Evolutionary conservation across 2,329 filamentous ascomycete genomes (phyloP).

Genomic region (Aspergillus ibericus): DNA sequence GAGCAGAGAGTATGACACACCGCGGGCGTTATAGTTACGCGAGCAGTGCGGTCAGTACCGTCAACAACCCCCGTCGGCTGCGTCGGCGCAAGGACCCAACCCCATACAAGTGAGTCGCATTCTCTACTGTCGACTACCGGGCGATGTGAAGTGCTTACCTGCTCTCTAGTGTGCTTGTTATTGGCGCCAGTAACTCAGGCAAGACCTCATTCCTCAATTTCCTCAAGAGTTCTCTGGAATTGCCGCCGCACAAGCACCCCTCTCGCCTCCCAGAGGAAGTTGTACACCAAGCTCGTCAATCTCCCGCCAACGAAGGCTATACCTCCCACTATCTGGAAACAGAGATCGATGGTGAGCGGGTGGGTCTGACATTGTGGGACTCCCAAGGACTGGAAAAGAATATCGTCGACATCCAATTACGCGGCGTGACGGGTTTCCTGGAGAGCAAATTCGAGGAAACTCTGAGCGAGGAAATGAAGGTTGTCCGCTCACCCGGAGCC

Average conservation of each 20-base stretch:
- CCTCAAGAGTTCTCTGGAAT: constrained; percentile 78
- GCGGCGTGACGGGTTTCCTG: constrained; percentile 86
- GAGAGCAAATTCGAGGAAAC: constrained; percentile 99
- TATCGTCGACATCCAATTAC: constrained; percentile 88
- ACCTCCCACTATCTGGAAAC: constrained; percentile 89
- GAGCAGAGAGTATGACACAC: constrained; percentile 93
- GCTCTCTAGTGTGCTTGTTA: constrained; percentile 72
- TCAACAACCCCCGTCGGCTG: constrained; percentile 89
- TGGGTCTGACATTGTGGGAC: constrained; percentile 95
- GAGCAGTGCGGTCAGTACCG: constrained; percentile 82
- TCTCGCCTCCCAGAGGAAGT: constrained; percentile 59
- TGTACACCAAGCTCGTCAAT: constrained; percentile 52
- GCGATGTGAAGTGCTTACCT: constrained; percentile 3
- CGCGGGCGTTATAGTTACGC: constrained; percentile 96
- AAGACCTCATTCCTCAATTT: constrained; percentile 98
- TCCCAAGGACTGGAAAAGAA: constrained; percentile 94
- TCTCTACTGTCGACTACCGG: background rate
- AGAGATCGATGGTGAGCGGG: constrained; percentile 86
- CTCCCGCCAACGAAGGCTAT: constrained; percentile 65
- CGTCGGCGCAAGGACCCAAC: constrained; percentile 95
- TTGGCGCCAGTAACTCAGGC: constrained; percentile 82
- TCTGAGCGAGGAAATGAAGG: constrained; percentile 96
- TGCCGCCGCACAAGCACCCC: constrained; percentile 75
- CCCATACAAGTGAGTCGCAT: constrained; percentile 83
- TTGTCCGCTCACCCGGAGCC: constrained; percentile 85